Percentiles rank a stretch among this genome's conserved stretches.
Evolutionary conservation across 2,329 filamentous ascomycete species (phyloP).

Genomic region (Cladosporium sp.): DNA sequence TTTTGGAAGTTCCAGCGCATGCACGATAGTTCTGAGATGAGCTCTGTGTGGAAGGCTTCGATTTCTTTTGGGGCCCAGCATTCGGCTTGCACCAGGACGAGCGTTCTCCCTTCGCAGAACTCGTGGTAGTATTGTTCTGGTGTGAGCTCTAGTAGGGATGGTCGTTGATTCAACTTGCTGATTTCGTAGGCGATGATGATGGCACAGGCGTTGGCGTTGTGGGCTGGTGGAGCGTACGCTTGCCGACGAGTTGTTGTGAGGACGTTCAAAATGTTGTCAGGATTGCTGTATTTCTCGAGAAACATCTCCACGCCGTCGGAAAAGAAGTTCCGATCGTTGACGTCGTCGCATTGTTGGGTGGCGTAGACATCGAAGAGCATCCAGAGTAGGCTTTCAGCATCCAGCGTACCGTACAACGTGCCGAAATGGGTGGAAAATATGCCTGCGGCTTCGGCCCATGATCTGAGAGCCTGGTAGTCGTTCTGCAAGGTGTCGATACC

Average conservation of each 20-base stretch:
- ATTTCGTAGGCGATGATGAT: neutral
- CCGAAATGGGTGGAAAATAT: constrained; percentile 1
- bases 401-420: constrained; percentile 4
- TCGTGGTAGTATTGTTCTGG: neutral
- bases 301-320: neutral
- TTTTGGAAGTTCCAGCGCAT: neutral
- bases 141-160: neutral
- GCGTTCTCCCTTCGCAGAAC: neutral
- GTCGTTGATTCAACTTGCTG: neutral
- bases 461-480: neutral
- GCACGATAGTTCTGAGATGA: neutral
- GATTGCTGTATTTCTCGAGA: neutral
- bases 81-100: neutral
- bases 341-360: no score
- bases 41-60: neutral
- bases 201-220: neutral
- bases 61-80: constrained; percentile 7
- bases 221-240: neutral
- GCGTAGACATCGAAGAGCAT: neutral
- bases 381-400: neutral
- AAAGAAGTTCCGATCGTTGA: neutral
- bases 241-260: neutral
- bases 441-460: constrained; percentile 8
- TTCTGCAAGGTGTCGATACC: neutral
- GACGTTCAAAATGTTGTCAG: neutral